Percentiles rank a stretch among this genome's conserved stretches.
Conservation (phyloP, 805 yeast genomes). For the Brettanomyces custersianus region DNA sequence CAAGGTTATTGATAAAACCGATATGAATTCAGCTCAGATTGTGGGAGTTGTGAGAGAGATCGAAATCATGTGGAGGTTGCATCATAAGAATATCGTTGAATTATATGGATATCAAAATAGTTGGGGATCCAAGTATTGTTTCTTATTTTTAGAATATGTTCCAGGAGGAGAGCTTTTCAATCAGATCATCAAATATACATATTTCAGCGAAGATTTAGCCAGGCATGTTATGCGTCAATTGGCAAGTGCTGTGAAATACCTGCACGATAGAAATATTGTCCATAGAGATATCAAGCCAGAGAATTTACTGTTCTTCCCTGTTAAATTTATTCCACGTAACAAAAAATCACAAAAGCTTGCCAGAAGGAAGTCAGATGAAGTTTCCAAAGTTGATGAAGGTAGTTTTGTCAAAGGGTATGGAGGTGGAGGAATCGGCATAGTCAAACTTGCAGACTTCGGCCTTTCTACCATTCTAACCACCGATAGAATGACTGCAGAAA, state of each 20-base stretch:
- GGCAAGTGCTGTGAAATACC: slow-evolving; percentile 56
- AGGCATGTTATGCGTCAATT: slow-evolving; percentile 68
- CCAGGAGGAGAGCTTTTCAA: slow-evolving; percentile 79
- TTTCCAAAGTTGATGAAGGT: slow-evolving; percentile 55
- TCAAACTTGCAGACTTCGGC: slow-evolving; percentile 66
- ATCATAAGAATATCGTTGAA: slow-evolving; percentile 53
- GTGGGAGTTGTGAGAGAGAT: slow-evolving; percentile 63
- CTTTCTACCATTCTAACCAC: slow-evolving; percentile 44
- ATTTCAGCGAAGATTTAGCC: slow-evolving; percentile 62
- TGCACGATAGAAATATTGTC: slow-evolving; percentile 66
- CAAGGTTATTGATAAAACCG: slow-evolving; percentile 60
- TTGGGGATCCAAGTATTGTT: slow-evolving; percentile 38
- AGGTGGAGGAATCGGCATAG: slow-evolving; percentile 54
- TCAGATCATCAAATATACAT: slow-evolving; percentile 70
- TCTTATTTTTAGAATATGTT: slow-evolving; percentile 56
- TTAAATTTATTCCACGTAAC: slow-evolving; percentile 34
- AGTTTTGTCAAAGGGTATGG: slow-evolving; percentile 42
- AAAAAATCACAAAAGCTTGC: slow-evolving; percentile 33
- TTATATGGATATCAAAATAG: slow-evolving; percentile 47
- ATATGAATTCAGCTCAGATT: slow-evolving; percentile 42
- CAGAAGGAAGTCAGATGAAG: slow-evolving; percentile 47
- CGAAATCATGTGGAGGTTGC: slow-evolving; percentile 56
- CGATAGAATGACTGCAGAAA: slow-evolving; percentile 39
- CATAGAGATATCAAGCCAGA: slow-evolving; percentile 83
- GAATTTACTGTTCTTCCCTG: slow-evolving; percentile 56